phyloP scores from a whole-genome alignment of 306 rosid genomes.

The Betula pendula region DNA sequence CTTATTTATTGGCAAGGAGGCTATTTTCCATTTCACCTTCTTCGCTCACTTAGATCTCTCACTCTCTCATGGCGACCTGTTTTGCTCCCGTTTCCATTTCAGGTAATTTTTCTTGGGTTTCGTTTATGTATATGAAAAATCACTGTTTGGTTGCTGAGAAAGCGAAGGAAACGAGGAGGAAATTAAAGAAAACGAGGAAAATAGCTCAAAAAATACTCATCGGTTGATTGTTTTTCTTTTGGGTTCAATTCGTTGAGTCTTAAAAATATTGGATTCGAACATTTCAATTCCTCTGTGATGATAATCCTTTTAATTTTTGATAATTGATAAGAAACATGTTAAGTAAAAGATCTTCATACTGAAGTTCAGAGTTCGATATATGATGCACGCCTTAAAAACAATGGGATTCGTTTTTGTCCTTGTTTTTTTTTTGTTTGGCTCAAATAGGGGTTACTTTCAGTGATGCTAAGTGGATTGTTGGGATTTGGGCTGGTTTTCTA shows the following conservation, averaged over 20 bases:
- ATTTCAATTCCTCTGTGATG: neutral
- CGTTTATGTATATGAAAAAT: neutral
- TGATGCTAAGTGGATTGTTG: neutral
- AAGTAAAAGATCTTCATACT: neutral
- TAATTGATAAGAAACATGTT: neutral
- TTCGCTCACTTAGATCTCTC: constrained; percentile 9
- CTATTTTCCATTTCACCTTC: neutral
- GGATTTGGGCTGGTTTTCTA: neutral
- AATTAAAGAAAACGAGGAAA: neutral
- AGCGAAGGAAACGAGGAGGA: neutral
- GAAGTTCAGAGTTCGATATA: neutral
- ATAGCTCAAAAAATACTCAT: neutral
- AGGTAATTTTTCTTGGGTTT: constrained; percentile 14
- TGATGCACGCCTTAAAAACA: neutral
- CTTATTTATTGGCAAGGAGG: too few species aligned
- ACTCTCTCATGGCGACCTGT: constrained; percentile 56
- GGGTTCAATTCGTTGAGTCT: neutral
- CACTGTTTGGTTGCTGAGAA: neutral
- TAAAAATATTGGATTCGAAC: neutral
- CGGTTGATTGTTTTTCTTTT: neutral
- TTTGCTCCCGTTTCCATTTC: constrained; percentile 48
- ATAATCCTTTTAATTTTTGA: neutral
- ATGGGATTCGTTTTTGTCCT: neutral
- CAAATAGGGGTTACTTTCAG: neutral
- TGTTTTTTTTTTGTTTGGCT: neutral